These are phyloP conservation scores for Scortechinia acanthostroma DNA, from an alignment of 2,329 filamentous ascomycete species.

Conservation along the genomic window DNA sequence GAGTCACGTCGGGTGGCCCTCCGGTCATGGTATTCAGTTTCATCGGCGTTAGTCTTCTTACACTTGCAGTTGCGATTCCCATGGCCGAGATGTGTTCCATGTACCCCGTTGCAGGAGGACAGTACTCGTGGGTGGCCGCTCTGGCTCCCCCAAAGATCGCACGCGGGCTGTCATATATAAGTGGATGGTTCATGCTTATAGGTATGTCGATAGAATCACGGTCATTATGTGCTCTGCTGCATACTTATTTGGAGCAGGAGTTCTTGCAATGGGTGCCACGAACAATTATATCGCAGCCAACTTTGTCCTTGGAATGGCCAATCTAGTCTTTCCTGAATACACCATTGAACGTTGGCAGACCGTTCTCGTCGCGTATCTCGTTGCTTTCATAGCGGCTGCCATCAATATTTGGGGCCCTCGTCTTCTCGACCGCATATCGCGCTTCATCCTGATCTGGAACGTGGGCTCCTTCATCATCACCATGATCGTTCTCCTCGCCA, in stretches of 20 bases:
- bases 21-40: constrained; percentile 52
- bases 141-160: constrained; percentile 37
- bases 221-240: constrained; percentile 4
- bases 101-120: constrained; percentile 45
- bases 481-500: constrained; percentile 40
- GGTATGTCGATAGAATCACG: constrained; percentile 18
- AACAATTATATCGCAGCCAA: constrained; percentile 46
- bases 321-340: constrained; percentile 39
- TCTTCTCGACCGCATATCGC: constrained; percentile 39
- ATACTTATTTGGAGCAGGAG: constrained; percentile 15
- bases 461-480: constrained; percentile 41
- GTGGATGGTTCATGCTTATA: constrained; percentile 38
- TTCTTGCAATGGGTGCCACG: constrained; percentile 42
- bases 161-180: constrained; percentile 31
- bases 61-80: constrained; percentile 43
- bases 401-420: constrained; percentile 41
- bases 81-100: constrained; percentile 52
- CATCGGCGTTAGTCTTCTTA: constrained; percentile 39
- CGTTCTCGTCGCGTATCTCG: constrained; percentile 39
- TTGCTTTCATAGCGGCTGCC: constrained; percentile 30
- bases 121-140: constrained; percentile 50
- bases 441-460: constrained; percentile 41
- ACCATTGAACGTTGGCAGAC: constrained; percentile 47
- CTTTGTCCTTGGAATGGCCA: constrained; percentile 44
- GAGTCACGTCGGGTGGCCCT: constrained; percentile 43